Conservation (phyloP, 495 filamentous ascomycete genomes). For the Neurospora pannonica region DNA sequence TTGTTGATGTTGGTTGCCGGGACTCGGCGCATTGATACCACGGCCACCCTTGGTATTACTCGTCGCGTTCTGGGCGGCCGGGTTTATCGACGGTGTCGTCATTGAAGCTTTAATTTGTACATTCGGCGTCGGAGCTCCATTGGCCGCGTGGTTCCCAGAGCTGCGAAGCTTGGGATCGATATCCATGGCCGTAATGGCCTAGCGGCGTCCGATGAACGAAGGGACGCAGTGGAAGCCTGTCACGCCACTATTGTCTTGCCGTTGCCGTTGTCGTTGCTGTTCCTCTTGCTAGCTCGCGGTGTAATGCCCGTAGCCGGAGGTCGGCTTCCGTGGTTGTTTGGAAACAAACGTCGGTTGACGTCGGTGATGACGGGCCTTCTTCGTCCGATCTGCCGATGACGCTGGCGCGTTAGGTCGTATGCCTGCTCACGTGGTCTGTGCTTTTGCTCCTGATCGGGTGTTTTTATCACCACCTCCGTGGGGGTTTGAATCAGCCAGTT, state of each 20-base stretch:
- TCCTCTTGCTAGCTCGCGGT: not conserved
- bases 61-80: not conserved
- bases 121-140: not conserved
- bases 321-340: not conserved
- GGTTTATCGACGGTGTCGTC: not conserved
- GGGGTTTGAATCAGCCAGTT: not conserved
- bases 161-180: not conserved
- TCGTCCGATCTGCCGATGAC: constrained; percentile 15
- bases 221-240: not conserved
- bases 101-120: not conserved
- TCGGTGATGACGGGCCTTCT: constrained; percentile 11
- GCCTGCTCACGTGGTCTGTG: not conserved
- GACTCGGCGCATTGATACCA: not conserved
- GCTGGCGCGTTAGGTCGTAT: not conserved
- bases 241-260: constrained; percentile 1
- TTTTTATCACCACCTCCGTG: not conserved
- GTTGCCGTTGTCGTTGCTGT: constrained; percentile 1
- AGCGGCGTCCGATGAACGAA: not conserved
- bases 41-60: not conserved
- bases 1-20: not conserved
- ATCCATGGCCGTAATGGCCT: not conserved
- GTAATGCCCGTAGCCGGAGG: not conserved
- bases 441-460: not conserved
- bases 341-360: no score
- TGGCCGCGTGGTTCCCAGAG: not conserved